A percentile compares a stretch with the other conserved stretches of the same genome.
phyloP scores from a whole-genome alignment of 805 yeast genomes.

The Candida sphagnicola region DNA sequence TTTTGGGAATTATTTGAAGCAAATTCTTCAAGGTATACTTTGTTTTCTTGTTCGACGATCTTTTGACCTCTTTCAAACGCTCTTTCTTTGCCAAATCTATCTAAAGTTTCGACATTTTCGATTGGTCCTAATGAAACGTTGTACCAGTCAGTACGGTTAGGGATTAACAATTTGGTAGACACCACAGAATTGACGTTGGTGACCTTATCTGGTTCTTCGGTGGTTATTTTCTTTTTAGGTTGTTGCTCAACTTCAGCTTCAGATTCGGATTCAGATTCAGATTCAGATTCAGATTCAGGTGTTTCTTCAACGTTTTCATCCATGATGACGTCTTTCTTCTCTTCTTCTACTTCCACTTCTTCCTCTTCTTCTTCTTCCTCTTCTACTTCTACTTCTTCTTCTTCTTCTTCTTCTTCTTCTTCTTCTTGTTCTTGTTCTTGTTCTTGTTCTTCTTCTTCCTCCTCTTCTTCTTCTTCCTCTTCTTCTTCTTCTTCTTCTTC shows the following conservation, averaged over 20 bases:
- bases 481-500: conserved; percentile 33
- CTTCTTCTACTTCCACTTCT: conserved; percentile 16
- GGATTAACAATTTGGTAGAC: conserved; percentile 53
- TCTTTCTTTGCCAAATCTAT: conserved; percentile 54
- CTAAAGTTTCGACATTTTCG: conserved; percentile 32
- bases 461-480: conserved; percentile 32
- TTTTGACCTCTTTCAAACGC: conserved; percentile 64
- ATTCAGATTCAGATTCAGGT: conserved; percentile 10
- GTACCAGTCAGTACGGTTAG: conserved; percentile 75
- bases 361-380: conserved; percentile 14
- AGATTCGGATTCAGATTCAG: conserved; percentile 7
- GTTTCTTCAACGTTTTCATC: background rate
- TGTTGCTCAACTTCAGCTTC: conserved; percentile 13
- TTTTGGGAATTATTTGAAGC: conserved; percentile 75
- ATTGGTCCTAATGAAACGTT: conserved; percentile 39
- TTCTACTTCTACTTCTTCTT: conserved; percentile 29
- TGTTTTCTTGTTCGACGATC: conserved; percentile 67
- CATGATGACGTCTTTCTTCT: conserved; percentile 9
- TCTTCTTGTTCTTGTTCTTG: conserved; percentile 22
- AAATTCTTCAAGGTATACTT: conserved; percentile 65
- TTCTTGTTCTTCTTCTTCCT: conserved; percentile 32
- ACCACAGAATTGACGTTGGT: conserved; percentile 46
- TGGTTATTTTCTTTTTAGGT: conserved; percentile 15
- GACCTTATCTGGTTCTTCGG: conserved; percentile 22
- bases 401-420: conserved; percentile 26